Evolutionary conservation across 2,329 filamentous ascomycete genomes (phyloP).

Genomic region (Cercospora sp.): DNA sequence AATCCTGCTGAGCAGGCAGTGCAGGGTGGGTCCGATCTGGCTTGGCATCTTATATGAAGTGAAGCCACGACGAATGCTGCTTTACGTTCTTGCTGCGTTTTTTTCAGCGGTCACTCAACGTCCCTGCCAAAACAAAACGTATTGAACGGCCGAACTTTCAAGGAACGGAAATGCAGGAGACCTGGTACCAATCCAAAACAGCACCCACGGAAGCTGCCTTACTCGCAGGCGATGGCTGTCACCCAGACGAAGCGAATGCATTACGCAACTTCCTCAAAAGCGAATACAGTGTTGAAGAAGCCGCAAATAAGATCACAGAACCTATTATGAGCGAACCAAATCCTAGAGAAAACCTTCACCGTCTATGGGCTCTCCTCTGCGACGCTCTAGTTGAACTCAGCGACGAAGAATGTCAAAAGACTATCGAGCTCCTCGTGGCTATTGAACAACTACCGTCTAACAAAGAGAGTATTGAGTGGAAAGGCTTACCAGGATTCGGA

Average conservation of each 20-base stretch:
- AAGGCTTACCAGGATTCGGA: background rate
- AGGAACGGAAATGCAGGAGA: background rate
- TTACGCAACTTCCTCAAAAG: background rate
- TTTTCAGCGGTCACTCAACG: too few species aligned
- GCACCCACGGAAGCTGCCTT: background rate
- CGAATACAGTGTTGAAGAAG: background rate
- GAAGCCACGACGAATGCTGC: background rate
- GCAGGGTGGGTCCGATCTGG: background rate
- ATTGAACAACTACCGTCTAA: background rate
- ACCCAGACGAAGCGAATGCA: background rate
- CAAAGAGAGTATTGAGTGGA: background rate
- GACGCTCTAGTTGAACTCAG: background rate
- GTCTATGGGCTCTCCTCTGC: background rate
- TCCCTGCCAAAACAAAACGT: too few species aligned
- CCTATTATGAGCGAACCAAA: background rate
- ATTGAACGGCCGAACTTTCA: too few species aligned
- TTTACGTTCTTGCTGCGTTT: too few species aligned
- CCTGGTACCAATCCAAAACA: background rate
- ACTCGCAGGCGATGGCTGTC: background rate
- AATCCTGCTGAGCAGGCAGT: background rate
- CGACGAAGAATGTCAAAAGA: background rate
- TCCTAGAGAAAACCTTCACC: background rate
- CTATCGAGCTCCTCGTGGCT: background rate
- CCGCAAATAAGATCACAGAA: background rate
- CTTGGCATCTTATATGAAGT: background rate